A percentile compares a stretch with the other conserved stretches of the same genome.
Conservation (phyloP, 1,139 yeast genomes). For the Kazachstania sp. region DNA sequence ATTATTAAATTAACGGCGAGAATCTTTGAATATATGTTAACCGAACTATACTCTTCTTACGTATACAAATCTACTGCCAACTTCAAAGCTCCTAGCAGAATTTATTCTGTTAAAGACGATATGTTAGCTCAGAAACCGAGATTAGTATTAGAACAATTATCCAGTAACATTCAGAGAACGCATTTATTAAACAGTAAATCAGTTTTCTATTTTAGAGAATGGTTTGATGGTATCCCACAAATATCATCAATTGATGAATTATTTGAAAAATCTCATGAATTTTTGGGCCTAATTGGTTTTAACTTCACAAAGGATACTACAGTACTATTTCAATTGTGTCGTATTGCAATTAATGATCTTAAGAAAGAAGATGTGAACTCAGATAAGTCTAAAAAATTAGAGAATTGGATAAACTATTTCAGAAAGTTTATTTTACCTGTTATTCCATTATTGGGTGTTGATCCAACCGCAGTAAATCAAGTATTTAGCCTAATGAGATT, state of each 20-base stretch:
- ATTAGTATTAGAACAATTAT: constrained; percentile 23
- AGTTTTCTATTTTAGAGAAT: constrained; percentile 44
- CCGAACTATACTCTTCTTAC: constrained; percentile 38
- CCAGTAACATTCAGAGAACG: constrained; percentile 32
- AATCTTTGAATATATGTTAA: constrained; percentile 43
- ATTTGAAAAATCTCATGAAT: constrained; percentile 24
- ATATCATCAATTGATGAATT: constrained; percentile 38
- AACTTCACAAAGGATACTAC: constrained; percentile 40
- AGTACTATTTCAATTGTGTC: constrained; percentile 52
- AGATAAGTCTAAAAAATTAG: constrained; percentile 22
- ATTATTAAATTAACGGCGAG: constrained; percentile 43
- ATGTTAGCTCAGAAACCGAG: constrained; percentile 22
- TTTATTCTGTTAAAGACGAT: constrained; percentile 16
- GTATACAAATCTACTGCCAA: background rate
- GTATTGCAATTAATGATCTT: constrained; percentile 44
- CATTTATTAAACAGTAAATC: constrained; percentile 30
- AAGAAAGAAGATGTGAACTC: constrained; percentile 14
- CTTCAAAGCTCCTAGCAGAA: constrained; percentile 3
- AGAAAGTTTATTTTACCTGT: constrained; percentile 65
- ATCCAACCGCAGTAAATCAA: constrained; percentile 55
- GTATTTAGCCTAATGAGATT: constrained; percentile 47
- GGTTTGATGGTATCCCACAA: constrained; percentile 40
- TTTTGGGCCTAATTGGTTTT: constrained; percentile 44
- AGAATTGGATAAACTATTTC: constrained; percentile 53
- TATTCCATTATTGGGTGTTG: constrained; percentile 50